Evolutionary conservation across 1,284 basidiomycete species (phyloP), one percentile per base, ranked within the genome.

Genomic region (Laetiporus sulphureus): DNA sequence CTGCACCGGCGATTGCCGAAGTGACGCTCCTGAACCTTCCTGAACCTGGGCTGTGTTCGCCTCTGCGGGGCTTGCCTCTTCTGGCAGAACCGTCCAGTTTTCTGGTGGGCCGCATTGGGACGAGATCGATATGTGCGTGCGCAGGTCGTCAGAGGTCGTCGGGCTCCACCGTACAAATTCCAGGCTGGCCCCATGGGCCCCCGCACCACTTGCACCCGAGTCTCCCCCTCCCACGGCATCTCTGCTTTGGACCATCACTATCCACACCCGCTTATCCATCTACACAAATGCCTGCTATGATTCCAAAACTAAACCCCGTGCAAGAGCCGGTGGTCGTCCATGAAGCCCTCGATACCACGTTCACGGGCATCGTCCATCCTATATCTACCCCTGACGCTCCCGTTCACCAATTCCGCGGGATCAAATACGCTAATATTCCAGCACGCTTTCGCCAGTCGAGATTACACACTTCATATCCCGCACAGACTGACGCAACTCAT

Each of bases 391-490:
- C 68, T 16, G 71, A 73, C 35, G 57, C 63, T 0, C 68, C 67
- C n/a, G 68, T 87, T 45, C 74, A 79, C 52, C 84, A 86, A 56
- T 87, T 75, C 52, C 72, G 77, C 22, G 83, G 83, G 23, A 78
- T 87, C 54, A 83, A 83, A 62, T 87, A 86, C 52, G 84, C 80
- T 23, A 68, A 67, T 18, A 68, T 86, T n/a, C 80, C 81, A 19
- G 77, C 74, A 23, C 79, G 83, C 38, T 87, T 87, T 56, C 75
- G 81, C 38, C 83, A 79, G 58, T 83, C 84, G 1, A 69, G 67
- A 45, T 63, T 86, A 32, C 71, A 64, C 53, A 71, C 72, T 10
- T 61, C 68, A 3, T 83, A 83, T 52, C 72, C 75, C 16, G 56
- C 68, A 10, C 58, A 67, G 30, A 77, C 77, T 10, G 76, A 83